Evolutionary conservation across 345 rosid species (phyloP).

Genomic region (Xanthoceras sorbifolium): DNA sequence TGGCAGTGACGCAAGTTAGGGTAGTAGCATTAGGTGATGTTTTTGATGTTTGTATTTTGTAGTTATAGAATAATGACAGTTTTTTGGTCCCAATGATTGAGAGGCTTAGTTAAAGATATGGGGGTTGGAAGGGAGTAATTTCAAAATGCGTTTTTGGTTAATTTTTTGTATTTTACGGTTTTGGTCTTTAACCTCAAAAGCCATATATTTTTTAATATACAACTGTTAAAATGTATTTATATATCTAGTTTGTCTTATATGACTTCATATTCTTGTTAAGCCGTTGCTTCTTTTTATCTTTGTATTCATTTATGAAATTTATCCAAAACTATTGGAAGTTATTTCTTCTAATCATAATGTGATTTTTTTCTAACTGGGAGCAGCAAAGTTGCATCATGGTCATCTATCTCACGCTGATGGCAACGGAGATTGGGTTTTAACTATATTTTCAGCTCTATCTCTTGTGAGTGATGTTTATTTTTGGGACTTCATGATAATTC

Average conservation of each 20-base stretch:
- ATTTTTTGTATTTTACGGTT: too few relatives aligned
- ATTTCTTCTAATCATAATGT: neutral
- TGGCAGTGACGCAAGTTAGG: too few relatives aligned
- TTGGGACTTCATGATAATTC: neutral
- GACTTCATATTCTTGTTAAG: neutral
- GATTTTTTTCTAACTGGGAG: slow-evolving; percentile 22
- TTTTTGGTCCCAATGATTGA: too few relatives aligned
- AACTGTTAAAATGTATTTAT: neutral
- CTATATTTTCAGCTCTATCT: slow-evolving; percentile 82
- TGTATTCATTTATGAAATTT: neutral
- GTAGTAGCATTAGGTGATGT: too few relatives aligned
- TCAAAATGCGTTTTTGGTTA: too few relatives aligned
- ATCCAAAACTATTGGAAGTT: neutral
- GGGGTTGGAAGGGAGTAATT: too few relatives aligned
- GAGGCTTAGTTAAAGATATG: too few relatives aligned
- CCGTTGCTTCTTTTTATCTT: neutral
- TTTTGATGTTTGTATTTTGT: too few relatives aligned
- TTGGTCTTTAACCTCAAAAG: too few relatives aligned
- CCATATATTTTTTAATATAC: too few relatives aligned
- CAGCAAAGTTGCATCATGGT: slow-evolving; percentile 94
- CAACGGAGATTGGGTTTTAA: slow-evolving; percentile 96
- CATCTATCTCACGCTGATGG: slow-evolving; percentile 90
- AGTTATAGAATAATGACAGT: too few relatives aligned
- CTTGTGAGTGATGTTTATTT: slow-evolving; percentile 60
- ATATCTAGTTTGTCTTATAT: neutral